Percentiles rank a stretch among this genome's conserved stretches.
phyloP scores from a whole-genome alignment of 2,329 filamentous ascomycete genomes.

The Iodosphaeria phyllophila region DNA sequence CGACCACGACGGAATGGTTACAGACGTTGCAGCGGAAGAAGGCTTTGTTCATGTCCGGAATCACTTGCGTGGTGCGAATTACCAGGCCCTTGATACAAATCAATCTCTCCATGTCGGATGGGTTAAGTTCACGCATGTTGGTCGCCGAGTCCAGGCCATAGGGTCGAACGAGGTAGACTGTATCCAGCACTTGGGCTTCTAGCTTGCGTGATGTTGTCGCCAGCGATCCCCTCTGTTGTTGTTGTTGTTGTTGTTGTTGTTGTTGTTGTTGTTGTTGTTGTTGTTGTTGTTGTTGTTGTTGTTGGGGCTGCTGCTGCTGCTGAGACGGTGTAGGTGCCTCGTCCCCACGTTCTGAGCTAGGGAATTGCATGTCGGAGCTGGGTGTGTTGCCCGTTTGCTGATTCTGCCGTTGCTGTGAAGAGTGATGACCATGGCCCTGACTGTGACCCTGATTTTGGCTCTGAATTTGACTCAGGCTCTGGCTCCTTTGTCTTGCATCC shows the following conservation, averaged over 20 bases:
- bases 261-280: no score
- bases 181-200: conserved; percentile 65
- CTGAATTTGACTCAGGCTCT: no score
- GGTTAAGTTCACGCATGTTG: conserved; percentile 88
- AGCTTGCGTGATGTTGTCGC: conserved; percentile 44
- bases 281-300: no score
- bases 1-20: conserved; percentile 76
- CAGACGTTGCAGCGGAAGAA: conserved; percentile 94
- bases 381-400: conserved; percentile 27
- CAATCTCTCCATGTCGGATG: conserved; percentile 88
- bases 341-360: conserved; percentile 58
- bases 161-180: conserved; percentile 70
- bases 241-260: no score
- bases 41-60: conserved; percentile 97
- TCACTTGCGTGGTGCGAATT: conserved; percentile 87
- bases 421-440: no score
- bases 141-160: conserved; percentile 75
- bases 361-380: conserved; percentile 60
- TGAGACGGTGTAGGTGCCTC: conserved; percentile 22
- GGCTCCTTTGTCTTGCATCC: conserved; percentile 44
- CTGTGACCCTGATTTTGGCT: no score
- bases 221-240: no score
- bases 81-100: conserved; percentile 91
- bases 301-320: conserved; percentile 20
- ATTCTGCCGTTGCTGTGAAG: no score